phyloP scores from a whole-genome alignment of 2,329 filamentous ascomycete species.

The Lasiodiplodia sp. region DNA sequence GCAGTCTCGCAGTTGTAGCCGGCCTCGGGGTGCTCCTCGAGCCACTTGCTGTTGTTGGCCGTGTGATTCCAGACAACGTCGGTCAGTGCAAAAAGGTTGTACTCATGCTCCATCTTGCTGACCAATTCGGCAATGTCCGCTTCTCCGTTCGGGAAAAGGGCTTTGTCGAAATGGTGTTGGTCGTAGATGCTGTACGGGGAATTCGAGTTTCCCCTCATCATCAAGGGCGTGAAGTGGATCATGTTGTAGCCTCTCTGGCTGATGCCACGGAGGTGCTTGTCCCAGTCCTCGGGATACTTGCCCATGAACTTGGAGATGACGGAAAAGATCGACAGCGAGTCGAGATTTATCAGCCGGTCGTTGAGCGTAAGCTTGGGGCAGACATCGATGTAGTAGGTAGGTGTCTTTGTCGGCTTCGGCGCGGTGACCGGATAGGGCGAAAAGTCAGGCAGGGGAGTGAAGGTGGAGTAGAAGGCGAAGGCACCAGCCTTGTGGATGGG shows the following conservation, averaged over 20 bases:
- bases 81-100: constrained; percentile 85
- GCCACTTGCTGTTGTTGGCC: constrained; percentile 92
- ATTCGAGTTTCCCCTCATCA: constrained; percentile 86
- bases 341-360: constrained; percentile 76
- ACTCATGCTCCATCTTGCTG: constrained; percentile 80
- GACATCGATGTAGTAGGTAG: constrained; percentile 91
- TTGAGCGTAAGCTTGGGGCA: constrained; percentile 80
- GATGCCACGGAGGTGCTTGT: constrained; percentile 86
- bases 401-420: constrained; percentile 70
- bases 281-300: constrained; percentile 87
- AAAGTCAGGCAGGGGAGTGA: constrained; percentile 83
- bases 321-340: constrained; percentile 90
- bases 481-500: constrained; percentile 83
- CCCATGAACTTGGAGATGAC: constrained; percentile 99
- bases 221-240: constrained; percentile 96
- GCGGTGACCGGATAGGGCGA: constrained; percentile 63
- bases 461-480: constrained; percentile 94
- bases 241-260: constrained; percentile 95
- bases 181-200: constrained; percentile 97
- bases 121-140: constrained; percentile 80
- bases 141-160: constrained; percentile 84
- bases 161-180: constrained; percentile 84
- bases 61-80: constrained; percentile 99
- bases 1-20: constrained; percentile 94
- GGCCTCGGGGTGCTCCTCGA: constrained; percentile 91